Conservation (phyloP, 768 basidiomycete genomes). For the Hericium rajendrae region DNA sequence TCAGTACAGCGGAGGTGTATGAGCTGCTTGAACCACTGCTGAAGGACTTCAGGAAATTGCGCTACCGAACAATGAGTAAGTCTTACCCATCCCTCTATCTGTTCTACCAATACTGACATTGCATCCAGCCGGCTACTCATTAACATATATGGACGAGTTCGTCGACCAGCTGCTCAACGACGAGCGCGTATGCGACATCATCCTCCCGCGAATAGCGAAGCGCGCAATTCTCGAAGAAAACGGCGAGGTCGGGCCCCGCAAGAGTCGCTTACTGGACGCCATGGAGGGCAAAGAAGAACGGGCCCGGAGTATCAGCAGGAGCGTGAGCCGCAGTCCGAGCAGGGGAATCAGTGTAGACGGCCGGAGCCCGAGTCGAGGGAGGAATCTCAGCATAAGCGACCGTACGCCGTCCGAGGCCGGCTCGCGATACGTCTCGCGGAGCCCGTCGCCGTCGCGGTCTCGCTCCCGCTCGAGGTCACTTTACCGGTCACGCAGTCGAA, state of each 20-base stretch:
- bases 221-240: constrained; percentile 86
- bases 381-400: constrained; percentile 19
- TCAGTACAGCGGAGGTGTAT: constrained; percentile 82
- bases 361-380: constrained; percentile 17
- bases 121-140: constrained; percentile 66
- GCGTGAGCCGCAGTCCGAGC: constrained; percentile 19
- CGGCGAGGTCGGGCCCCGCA: constrained; percentile 76
- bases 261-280: constrained; percentile 80
- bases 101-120: neutral
- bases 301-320: constrained; percentile 24
- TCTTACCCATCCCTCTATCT: neutral
- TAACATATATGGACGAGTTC: constrained; percentile 91
- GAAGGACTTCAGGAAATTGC: constrained; percentile 88
- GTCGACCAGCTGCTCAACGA: constrained; percentile 74
- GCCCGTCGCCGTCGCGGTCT: constrained; percentile 38
- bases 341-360: constrained; percentile 19
- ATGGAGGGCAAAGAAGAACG: constrained; percentile 69
- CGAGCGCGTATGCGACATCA: constrained; percentile 94
- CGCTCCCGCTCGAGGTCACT: constrained; percentile 13
- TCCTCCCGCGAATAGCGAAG: constrained; percentile 82
- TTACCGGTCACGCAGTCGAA: constrained; percentile 27
- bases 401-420: constrained; percentile 34
- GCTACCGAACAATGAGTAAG: constrained; percentile 71
- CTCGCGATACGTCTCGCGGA: constrained; percentile 57
- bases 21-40: constrained; percentile 89